Evolutionary conservation across 2,329 filamentous ascomycete genomes (phyloP), one percentile per base, ranked within the genome.

Genomic region (Colletotrichum liriopes): DNA sequence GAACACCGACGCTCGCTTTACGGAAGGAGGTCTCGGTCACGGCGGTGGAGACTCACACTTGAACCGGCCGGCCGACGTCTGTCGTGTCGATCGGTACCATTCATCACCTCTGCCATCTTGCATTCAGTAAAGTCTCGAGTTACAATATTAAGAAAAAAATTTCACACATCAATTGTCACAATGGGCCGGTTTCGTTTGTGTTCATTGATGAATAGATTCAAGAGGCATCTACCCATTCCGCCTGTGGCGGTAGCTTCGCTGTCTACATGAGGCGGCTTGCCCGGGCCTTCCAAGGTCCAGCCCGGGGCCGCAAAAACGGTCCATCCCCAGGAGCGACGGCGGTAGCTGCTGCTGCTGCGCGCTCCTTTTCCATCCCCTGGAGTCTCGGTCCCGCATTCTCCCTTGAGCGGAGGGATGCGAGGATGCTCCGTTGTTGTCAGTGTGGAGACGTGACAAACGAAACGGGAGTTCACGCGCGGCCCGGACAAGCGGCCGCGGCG

Each of bases 121-220:
- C 8, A 41, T 26, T n/a, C 18, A 14, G 14, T 41, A 7, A 16
- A 64, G 20, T 55, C 20, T 23, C 32, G 12, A 39, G 12, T 26
- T 35, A 45, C 20, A 55, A n/a, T 14, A 20, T 32, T 32, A 1
- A 32, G 5, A 32, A 32, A 32, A 35, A n/a, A 14, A 32, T 32
- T 32, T 4, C 2, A 26, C 23, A 20, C n/a, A 11, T 39, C 14
- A 26, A 9, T 26, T 26, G 23, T 39, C 23, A 39, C 66, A 41
- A 16, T 32, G 1, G 8, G 12, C 23, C 16, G 9, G 20, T 18
- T 32, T 7, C 20, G 20, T 16, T 2, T 29, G 11, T 60, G 45
- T 68, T 65, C 63, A 64, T 75, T 76, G 77, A 80, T 81, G 81
- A 80, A 83, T 86, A 86, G 85, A 86, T 87, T 88, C 86, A 86